These are phyloP conservation scores for Entomortierella lignicola DNA, from an alignment of 192 early-diverging fungal genomes.

Conservation along the genomic window DNA sequence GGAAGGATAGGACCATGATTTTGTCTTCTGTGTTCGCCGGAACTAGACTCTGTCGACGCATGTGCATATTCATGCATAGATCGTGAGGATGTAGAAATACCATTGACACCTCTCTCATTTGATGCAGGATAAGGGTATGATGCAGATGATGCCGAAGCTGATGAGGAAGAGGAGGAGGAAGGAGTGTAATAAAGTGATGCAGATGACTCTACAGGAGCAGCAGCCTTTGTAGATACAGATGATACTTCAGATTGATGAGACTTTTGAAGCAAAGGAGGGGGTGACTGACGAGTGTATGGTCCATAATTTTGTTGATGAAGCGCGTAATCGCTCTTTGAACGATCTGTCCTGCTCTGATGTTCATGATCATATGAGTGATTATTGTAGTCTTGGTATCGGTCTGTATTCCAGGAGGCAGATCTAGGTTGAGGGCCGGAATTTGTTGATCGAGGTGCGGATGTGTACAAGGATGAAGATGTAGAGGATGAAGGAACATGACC, in stretches of 20 bases:
- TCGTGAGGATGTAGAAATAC: slow-evolving; percentile 16
- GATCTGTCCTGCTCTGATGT: slow-evolving; percentile 30
- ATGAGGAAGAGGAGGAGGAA: slow-evolving; percentile 9
- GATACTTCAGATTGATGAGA: background rate
- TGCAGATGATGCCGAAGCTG: slow-evolving; percentile 14
- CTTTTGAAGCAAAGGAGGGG: slow-evolving; percentile 21
- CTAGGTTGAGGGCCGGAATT: slow-evolving; percentile 19
- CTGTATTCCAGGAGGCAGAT: slow-evolving; percentile 44
- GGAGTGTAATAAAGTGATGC: slow-evolving; percentile 18
- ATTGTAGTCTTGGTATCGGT: slow-evolving; percentile 29
- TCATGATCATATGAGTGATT: slow-evolving; percentile 18
- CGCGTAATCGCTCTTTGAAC: slow-evolving; percentile 49
- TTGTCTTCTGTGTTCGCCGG: slow-evolving; percentile 24
- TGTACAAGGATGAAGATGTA: slow-evolving; percentile 7
- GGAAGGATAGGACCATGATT: slow-evolving; percentile 42
- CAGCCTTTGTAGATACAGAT: slow-evolving; percentile 7
- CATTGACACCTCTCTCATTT: background rate
- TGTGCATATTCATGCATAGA: slow-evolving; percentile 30
- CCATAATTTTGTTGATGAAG: slow-evolving; percentile 54
- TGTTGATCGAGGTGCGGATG: slow-evolving; percentile 13
- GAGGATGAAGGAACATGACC: background rate
- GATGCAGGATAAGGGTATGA: slow-evolving; percentile 8
- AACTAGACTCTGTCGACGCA: slow-evolving; percentile 3
- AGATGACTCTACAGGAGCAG: slow-evolving; percentile 4
- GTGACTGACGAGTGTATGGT: slow-evolving; percentile 7